Conservation (phyloP, 2,329 filamentous ascomycete species). For the Byssothecium circinans region DNA sequence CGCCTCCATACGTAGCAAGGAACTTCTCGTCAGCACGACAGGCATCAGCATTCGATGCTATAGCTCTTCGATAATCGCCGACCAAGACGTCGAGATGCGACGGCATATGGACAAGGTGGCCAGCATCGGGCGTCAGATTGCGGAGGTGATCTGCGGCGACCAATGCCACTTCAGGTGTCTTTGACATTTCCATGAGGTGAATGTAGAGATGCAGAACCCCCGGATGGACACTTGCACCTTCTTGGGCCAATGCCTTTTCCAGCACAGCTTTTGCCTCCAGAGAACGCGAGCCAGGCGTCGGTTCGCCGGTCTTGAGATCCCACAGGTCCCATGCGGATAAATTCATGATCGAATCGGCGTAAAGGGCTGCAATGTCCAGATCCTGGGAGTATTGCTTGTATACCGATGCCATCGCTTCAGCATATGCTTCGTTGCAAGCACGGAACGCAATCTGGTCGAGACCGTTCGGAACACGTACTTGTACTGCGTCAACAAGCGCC, state of each 20-base stretch:
- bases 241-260: conserved; percentile 58
- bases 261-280: conserved; percentile 61
- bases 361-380: conserved; percentile 65
- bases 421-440: conserved; percentile 63
- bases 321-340: conserved; percentile 67
- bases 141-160: conserved; percentile 64
- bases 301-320: conserved; percentile 61
- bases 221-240: conserved; percentile 60
- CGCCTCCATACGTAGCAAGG: conserved; percentile 58
- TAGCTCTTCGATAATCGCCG: conserved; percentile 69
- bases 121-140: conserved; percentile 66
- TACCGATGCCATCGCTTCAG: conserved; percentile 61
- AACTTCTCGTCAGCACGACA: conserved; percentile 70
- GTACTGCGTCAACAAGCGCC: conserved; percentile 65
- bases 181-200: conserved; percentile 77
- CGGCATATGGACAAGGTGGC: conserved; percentile 70
- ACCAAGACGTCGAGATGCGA: conserved; percentile 73
- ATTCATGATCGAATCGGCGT: conserved; percentile 67
- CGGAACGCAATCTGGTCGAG: conserved; percentile 48
- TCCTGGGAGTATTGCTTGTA: conserved; percentile 58
- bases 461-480: conserved; percentile 46
- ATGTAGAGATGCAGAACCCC: conserved; percentile 76
- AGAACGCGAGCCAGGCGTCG: conserved; percentile 58
- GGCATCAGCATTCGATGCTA: conserved; percentile 67
- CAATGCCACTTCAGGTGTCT: conserved; percentile 64